Evolutionary conservation across 768 basidiomycete species (phyloP), one percentile per base, ranked within the genome.

Genomic region (Grammothele lineata): DNA sequence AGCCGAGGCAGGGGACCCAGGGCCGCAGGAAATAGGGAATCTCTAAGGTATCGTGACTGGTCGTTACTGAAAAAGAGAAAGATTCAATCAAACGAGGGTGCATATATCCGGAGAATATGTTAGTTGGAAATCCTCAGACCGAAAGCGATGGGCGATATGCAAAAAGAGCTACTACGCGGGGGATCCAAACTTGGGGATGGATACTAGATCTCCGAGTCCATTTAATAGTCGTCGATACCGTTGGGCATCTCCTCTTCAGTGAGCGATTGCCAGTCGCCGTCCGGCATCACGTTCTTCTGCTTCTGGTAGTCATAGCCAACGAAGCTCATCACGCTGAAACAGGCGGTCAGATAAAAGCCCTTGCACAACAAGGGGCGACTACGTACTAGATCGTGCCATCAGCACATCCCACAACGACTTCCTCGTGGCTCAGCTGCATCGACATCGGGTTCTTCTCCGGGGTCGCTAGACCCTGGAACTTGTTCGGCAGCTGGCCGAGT

Each of bases 361-460:
- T 8, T 17, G 3, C n/a, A 23, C 8, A 22, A 1, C 23, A 6
- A 12, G 18, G 11, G 18, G 11, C 30, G 30, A 43, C n/a, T 12
- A 72, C 88, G 69, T 53, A 92, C 89, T 92, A 92, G 56, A 92
- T 92, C 3, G 87, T 90, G 12, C 90, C 90, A 64, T 92, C 90
- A 22, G 88, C 88, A 70, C 90, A 92, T 0, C 90, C 90, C 23
- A 93, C 87, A 15, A 92, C 90, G 1, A 93, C 85, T 61, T 92
- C 89, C 59, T 93, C 91, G 55, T 92, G 87, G 56, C 86, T 91
- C 57, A 94, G 64, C 54, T 90, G 89, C 83, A 95, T 87, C 51
- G 87, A 87, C 92, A 92, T 92, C 7, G 92, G 92, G 57, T 94
- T 92, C 77, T 92, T 90, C 66, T 87, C 92, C 2, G 92, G 90